A percentile compares a stretch with the other conserved stretches of the same genome.
These are phyloP conservation scores for Curvularia sp. DNA, from an alignment of 2,329 filamentous ascomycete species.

Conservation along the genomic window DNA sequence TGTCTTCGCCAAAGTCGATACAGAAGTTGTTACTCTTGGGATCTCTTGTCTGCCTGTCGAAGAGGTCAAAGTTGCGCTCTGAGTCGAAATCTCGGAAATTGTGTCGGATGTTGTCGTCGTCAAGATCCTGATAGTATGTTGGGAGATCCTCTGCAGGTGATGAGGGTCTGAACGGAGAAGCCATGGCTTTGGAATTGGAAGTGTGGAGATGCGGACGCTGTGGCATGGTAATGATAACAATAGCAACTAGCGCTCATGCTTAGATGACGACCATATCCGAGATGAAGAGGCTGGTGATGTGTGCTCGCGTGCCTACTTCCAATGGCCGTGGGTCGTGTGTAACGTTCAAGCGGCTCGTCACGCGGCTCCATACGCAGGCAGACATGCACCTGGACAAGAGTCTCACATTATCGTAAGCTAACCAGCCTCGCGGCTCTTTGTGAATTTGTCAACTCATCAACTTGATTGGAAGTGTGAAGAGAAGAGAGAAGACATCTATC, in stretches of 20 bases:
- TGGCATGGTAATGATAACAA: constrained; percentile 2
- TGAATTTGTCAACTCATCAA: constrained; percentile 4
- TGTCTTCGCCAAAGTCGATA: constrained; percentile 67
- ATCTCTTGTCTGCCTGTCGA: constrained; percentile 53
- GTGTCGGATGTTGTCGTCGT: constrained; percentile 43
- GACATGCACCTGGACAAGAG: constrained; percentile 30
- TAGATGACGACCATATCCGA: constrained; percentile 13
- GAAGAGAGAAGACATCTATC: background rate
- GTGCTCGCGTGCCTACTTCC: constrained; percentile 38
- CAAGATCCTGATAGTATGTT: constrained; percentile 45
- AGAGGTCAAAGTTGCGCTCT: constrained; percentile 55
- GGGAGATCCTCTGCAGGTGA: constrained; percentile 42
- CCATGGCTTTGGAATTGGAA: constrained; percentile 27
- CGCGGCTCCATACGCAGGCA: constrained; percentile 24
- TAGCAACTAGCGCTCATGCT: constrained; percentile 8
- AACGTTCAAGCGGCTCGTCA: constrained; percentile 36
- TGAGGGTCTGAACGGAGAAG: constrained; percentile 37
- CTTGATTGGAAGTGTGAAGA: background rate
- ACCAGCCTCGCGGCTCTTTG: constrained; percentile 10
- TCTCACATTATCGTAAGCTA: constrained; percentile 26
- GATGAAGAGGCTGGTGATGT: constrained; percentile 20
- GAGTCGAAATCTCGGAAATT: constrained; percentile 65
- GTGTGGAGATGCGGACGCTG: constrained; percentile 2
- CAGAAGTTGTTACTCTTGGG: constrained; percentile 65
- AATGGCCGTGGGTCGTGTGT: constrained; percentile 26